These are phyloP conservation scores for Cyclocybe aegerita DNA, from an alignment of 768 basidiomycete species.

Conservation along the genomic window DNA sequence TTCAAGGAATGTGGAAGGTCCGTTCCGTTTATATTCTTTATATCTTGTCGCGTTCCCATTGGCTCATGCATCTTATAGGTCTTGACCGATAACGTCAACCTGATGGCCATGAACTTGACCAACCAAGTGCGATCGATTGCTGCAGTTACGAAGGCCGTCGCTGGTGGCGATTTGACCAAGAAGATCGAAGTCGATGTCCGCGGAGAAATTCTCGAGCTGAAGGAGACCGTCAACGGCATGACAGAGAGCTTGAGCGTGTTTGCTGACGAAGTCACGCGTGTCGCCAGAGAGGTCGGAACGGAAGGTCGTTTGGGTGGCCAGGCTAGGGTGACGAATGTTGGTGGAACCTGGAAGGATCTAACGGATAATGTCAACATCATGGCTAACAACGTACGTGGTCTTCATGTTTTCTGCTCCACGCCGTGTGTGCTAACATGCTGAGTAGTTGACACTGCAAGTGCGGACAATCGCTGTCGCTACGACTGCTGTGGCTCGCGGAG, in stretches of 20 bases:
- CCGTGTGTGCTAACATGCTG: neutral
- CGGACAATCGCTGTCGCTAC: constrained; percentile 92
- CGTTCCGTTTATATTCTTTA: constrained; percentile 1
- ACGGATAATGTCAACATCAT: constrained; percentile 96
- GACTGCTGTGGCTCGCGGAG: constrained; percentile 92
- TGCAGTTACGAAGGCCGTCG: constrained; percentile 93
- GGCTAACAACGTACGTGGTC: constrained; percentile 77
- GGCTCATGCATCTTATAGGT: constrained; percentile 28
- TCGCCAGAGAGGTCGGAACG: constrained; percentile 96
- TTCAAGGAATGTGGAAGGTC: constrained; percentile 94
- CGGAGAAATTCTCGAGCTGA: constrained; percentile 88
- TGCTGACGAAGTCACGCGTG: constrained; percentile 78
- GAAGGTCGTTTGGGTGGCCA: constrained; percentile 95
- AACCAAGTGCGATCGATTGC: constrained; percentile 87
- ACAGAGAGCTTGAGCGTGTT: constrained; percentile 84
- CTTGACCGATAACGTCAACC: constrained; percentile 79
- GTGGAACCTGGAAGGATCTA: constrained; percentile 96
- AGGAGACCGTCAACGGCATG: constrained; percentile 96
- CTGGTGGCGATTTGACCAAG: constrained; percentile 89
- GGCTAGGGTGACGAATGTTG: constrained; percentile 90
- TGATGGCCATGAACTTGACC: constrained; percentile 89
- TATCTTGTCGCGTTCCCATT: neutral
- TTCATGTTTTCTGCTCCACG: neutral
- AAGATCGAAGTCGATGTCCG: constrained; percentile 91
- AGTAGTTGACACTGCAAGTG: constrained; percentile 86